Evolutionary conservation across 805 yeast genomes (phyloP), one percentile per base, ranked within the genome.

Genomic region (Millerozyma miso): DNA sequence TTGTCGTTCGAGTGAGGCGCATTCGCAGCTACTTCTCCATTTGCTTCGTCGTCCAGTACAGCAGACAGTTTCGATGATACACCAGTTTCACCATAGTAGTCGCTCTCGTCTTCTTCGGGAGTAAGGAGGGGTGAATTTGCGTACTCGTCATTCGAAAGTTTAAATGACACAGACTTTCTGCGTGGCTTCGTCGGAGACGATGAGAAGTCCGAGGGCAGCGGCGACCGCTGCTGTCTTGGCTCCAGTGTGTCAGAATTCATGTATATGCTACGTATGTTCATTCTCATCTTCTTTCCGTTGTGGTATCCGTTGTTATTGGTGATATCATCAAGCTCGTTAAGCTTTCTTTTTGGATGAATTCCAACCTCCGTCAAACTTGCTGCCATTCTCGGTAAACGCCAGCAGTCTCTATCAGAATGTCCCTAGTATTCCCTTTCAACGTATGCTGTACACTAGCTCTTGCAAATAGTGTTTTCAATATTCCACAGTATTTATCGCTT

Each of bases 41-140:
- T 14, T 3, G 40, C 29, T 13, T 35, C 33, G 20, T 18, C 19
- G 19, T 37, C 38, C 7, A 23, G 18, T 35, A 23, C 34, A 26
- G 33, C 37, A 16, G 38, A 19, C 17, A 31, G 31, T 17, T 37
- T 37, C 14, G 42, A 34, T 4, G 38, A 20, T 8, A 40, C 39
- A 7, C n/a, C 36, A 4, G 5, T 16, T 4, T 18, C 34, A 16
- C 54, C 55, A 20, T 57, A 55, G 44, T 59, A 58, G 20, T 62
- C 67, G 41, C 66, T 64, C 38, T 65, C 67, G 31, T 68, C 74
- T 19, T 69, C 70, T 44, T 67, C 68, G 4, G 74, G 74, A 2
- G 74, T 69, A 39, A 69, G 55, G 29, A 69, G 57, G 4, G 72
- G 73, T 35, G 67, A 58, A 43, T 50, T 50, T 32, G 62, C 60